These are phyloP conservation scores for Fragaria vesca DNA, from an alignment of 306 rosid genomes.

Conservation along the genomic window DNA sequence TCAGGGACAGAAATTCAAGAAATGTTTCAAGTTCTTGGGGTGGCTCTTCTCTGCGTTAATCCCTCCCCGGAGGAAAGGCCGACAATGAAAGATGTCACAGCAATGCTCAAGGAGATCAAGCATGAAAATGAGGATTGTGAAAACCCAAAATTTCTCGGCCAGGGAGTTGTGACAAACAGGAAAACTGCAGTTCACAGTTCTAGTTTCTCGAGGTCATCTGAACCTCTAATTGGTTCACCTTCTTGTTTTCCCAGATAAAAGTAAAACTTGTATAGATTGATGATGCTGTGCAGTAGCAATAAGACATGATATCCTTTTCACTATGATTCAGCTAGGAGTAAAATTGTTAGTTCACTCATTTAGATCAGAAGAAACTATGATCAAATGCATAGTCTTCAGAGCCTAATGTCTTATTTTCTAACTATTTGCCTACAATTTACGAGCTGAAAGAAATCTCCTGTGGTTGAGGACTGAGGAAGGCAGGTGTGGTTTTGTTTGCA, in stretches of 20 bases:
- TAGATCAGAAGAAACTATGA: neutral
- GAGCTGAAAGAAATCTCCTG: neutral
- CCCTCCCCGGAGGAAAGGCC: conserved; percentile 80
- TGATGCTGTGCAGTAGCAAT: conserved; percentile 25
- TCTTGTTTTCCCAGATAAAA: conserved; percentile 39
- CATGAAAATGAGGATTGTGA: conserved; percentile 64
- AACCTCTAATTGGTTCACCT: conserved; percentile 68
- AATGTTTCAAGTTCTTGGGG: conserved; percentile 93
- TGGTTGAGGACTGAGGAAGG: neutral
- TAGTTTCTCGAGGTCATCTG: conserved; percentile 89
- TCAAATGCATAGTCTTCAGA: neutral
- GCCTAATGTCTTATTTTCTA: neutral
- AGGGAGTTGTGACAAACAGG: conserved; percentile 41
- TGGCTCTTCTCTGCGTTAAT: conserved; percentile 85
- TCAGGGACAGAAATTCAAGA: conserved; percentile 84
- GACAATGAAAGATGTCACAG: conserved; percentile 83
- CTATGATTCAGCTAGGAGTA: conserved; percentile 1
- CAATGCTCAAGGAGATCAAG: conserved; percentile 86
- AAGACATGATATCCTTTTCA: conserved; percentile 11
- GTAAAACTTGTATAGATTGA: conserved; percentile 47
- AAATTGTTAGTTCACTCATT: neutral
- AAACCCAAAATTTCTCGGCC: conserved; percentile 48
- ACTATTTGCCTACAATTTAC: neutral
- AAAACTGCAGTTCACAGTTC: conserved; percentile 71
- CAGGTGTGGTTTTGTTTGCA: too few species aligned